These are phyloP conservation scores for Pinus tabuliformis DNA, from an alignment of 75 land plant species.

Conservation along the genomic window DNA sequence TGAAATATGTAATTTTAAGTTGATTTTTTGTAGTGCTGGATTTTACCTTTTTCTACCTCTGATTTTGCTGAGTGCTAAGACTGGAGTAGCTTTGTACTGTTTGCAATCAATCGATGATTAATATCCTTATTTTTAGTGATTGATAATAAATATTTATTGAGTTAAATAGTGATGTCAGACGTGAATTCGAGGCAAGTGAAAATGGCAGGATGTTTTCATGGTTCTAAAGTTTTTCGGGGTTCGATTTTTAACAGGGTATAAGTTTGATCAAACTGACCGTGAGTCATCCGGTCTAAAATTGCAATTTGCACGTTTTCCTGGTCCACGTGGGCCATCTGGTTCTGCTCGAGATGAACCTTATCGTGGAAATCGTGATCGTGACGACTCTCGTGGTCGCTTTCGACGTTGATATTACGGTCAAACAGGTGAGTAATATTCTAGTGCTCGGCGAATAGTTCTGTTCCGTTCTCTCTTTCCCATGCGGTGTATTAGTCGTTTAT, in stretches of 20 bases:
- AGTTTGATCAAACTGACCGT: slow-evolving; percentile 74
- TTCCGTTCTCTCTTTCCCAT: no score
- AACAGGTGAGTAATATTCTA: no score
- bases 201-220: neutral
- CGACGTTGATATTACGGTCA: slow-evolving; percentile 5
- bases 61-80: no score
- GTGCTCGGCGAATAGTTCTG: no score
- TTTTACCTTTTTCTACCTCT: no score
- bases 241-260: slow-evolving; percentile 69
- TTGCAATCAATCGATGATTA: neutral
- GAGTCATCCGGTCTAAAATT: slow-evolving; percentile 59
- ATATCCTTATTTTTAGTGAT: neutral
- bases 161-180: neutral
- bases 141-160: neutral
- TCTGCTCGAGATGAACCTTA: slow-evolving; percentile 3
- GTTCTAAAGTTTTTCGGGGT: slow-evolving; percentile 1
- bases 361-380: slow-evolving; percentile 11
- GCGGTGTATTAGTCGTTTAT: no score
- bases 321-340: slow-evolving; percentile 45
- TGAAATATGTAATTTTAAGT: no score
- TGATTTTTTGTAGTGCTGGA: no score
- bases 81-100: no score
- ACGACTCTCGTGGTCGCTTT: neutral
- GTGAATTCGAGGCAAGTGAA: neutral
- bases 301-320: slow-evolving; percentile 83